phyloP scores from a whole-genome alignment of 2,329 filamentous ascomycete species.

The Arthrinium puccinioides region DNA sequence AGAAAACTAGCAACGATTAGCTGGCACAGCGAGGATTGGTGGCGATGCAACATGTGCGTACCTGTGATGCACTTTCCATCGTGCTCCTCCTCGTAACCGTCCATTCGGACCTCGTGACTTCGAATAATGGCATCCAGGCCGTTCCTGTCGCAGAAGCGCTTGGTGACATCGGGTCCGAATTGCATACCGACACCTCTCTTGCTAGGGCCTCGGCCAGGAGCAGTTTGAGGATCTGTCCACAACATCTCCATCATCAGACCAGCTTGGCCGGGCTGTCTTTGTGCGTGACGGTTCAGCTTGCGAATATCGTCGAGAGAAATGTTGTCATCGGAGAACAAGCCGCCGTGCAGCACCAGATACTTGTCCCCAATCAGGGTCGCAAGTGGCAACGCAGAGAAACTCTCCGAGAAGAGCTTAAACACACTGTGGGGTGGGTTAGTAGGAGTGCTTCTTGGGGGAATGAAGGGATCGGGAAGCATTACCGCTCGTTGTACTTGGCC shows the following conservation, averaged over 20 bases:
- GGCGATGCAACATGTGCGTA: conserved; percentile 29
- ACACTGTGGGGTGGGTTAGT: conserved; percentile 41
- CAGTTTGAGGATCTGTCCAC: conserved; percentile 92
- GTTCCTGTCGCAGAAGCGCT: conserved; percentile 94
- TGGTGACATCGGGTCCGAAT: conserved; percentile 94
- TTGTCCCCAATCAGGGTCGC: conserved; percentile 88
- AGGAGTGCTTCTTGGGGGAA: no score
- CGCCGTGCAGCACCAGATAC: conserved; percentile 88
- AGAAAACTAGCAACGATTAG: conserved; percentile 63
- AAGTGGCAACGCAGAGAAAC: conserved; percentile 87
- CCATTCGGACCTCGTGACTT: conserved; percentile 97
- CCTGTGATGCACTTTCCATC: conserved; percentile 91
- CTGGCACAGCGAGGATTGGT: conserved; percentile 1
- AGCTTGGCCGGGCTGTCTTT: conserved; percentile 85
- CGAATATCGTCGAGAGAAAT: conserved; percentile 88
- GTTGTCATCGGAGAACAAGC: conserved; percentile 92
- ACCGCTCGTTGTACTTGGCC: conserved; percentile 89
- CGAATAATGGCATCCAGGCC: conserved; percentile 90
- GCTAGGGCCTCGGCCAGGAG: conserved; percentile 81
- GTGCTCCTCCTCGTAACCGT: conserved; percentile 97
- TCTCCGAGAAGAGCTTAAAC: conserved; percentile 97
- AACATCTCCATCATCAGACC: conserved; percentile 99
- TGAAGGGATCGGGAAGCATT: conserved; percentile 11
- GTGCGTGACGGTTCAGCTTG: conserved; percentile 82
- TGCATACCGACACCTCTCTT: conserved; percentile 96